Evolutionary conservation across 345 rosid genomes (phyloP), one percentile per base, ranked within the genome.

Genomic region (Bruguiera gymnorhiza): DNA sequence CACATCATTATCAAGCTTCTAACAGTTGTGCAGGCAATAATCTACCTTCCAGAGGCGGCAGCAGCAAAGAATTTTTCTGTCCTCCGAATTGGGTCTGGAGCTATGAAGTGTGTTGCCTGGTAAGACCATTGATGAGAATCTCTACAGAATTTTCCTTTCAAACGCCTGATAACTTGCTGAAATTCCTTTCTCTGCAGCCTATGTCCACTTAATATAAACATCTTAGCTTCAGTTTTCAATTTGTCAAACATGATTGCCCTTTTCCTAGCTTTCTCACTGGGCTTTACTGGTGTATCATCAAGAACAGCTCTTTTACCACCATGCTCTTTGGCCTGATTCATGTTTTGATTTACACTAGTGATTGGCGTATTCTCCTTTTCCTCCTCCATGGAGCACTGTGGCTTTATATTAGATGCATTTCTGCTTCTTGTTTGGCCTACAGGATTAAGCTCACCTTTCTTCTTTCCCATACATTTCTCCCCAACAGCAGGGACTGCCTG

Each of bases 91-190:
- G 94, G 88, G 62, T 84, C 86, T 48, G 96, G 78, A 62, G 85
- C 82, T 52, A 95, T 83, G 68, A 87, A 90, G 65, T 95, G 99
- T 50, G 99, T 95, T 73, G 97, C 98, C 78, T 90, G 97, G 79
- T 90, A 95, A 52, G 96, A 92, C 97, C 99, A 95, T 19, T 88
- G 92, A 82, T 95, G 97, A 79, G 97, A 95, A 78, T 92, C 93
- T 73, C 85, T 86, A 76, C 96, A 95, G 54, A 74, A 68, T 81
- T 83, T 90, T 46, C 98, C 99, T 74, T 83, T 87, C 81, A 95
- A 70, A 30, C 78, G 68, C 79, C 77, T 86, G 68, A 92, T 78
- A 36, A 87, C 78, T 80, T 84, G 77, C 79, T 84, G 98, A 75
- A 83, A 89, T 76, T 86, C 88, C 70, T 88, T 89, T 68, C 96